phyloP scores from a whole-genome alignment of 1,284 basidiomycete genomes.

The Kwoniella shivajii region DNA sequence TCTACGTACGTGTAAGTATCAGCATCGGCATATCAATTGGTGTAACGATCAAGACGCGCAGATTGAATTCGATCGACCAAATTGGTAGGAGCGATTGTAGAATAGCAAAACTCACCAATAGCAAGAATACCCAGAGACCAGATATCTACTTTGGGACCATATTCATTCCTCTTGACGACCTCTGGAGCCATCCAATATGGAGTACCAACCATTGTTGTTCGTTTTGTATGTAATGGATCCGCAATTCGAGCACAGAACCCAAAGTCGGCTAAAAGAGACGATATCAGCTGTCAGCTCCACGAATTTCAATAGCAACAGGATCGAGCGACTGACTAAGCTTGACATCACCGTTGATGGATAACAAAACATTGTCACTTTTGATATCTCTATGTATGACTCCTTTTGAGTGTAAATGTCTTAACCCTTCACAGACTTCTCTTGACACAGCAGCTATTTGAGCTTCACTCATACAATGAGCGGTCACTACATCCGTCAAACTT shows the following conservation, averaged over 20 bases:
- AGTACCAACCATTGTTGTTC: slow-evolving; percentile 99
- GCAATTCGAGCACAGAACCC: slow-evolving; percentile 98
- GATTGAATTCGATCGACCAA: too few relatives aligned
- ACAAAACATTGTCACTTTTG: slow-evolving; percentile 94
- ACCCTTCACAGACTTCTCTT: slow-evolving; percentile 83
- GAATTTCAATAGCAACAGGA: background rate
- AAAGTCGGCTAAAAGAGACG: slow-evolving; percentile 71
- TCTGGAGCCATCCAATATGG: slow-evolving; percentile 99
- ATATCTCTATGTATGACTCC: slow-evolving; percentile 98
- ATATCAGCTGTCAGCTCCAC: slow-evolving; percentile 5
- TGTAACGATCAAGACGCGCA: too few relatives aligned
- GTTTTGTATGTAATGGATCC: slow-evolving; percentile 83
- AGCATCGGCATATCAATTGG: too few relatives aligned
- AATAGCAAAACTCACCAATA: slow-evolving; percentile 73
- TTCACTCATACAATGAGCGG: slow-evolving; percentile 90
- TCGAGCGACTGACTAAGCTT: slow-evolving; percentile 78
- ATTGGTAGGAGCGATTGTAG: too few relatives aligned
- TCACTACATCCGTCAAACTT: slow-evolving; percentile 90
- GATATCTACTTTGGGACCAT: slow-evolving; percentile 97
- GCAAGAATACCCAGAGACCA: slow-evolving; percentile 99
- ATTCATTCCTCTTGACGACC: slow-evolving; percentile 97
- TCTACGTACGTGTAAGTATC: slow-evolving; percentile 59
- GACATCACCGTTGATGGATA: slow-evolving; percentile 91
- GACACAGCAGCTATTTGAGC: slow-evolving; percentile 93
- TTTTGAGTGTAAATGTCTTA: slow-evolving; percentile 89